Percentiles rank a stretch among this genome's conserved stretches.
Evolutionary conservation across 352 stramenopile species (phyloP).

Genomic region (Plasmopara viticola): DNA sequence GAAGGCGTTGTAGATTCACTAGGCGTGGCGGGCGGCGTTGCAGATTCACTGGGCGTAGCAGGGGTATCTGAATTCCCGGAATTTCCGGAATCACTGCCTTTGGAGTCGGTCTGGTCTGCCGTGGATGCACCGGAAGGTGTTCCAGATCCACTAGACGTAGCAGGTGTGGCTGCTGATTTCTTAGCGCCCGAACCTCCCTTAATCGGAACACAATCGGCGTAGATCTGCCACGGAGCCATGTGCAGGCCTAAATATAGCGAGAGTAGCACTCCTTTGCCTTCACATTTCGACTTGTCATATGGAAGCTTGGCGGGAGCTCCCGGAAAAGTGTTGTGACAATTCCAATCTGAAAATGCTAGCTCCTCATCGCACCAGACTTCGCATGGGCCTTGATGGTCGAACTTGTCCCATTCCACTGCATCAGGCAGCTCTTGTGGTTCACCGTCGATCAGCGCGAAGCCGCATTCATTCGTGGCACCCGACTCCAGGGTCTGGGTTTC

Average conservation of each 20-base stretch:
- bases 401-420: slow-evolving; percentile 22
- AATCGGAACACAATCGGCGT: slow-evolving; percentile 31
- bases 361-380: slow-evolving; percentile 40
- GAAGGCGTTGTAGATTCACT: not conserved
- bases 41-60: slow-evolving; percentile 8
- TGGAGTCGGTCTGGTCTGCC: too few relatives aligned
- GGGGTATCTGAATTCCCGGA: not conserved
- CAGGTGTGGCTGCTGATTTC: not conserved
- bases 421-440: slow-evolving; percentile 26
- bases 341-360: slow-evolving; percentile 32
- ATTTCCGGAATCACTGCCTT: too few relatives aligned
- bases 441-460: slow-evolving; percentile 27
- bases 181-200: not conserved
- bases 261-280: slow-evolving; percentile 18
- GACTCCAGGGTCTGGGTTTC: slow-evolving; percentile 20
- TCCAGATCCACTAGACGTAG: too few relatives aligned
- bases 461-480: slow-evolving; percentile 26
- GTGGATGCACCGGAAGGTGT: too few relatives aligned
- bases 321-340: slow-evolving; percentile 29
- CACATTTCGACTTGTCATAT: slow-evolving; percentile 32
- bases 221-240: slow-evolving; percentile 35
- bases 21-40: slow-evolving; percentile 3
- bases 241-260: slow-evolving; percentile 43
- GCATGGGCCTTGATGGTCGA: slow-evolving; percentile 34
- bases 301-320: slow-evolving; percentile 25